Evolutionary conservation across 441 rosid species (phyloP), one percentile per base, ranked within the genome.

Genomic region (Corymbia calophylla): DNA sequence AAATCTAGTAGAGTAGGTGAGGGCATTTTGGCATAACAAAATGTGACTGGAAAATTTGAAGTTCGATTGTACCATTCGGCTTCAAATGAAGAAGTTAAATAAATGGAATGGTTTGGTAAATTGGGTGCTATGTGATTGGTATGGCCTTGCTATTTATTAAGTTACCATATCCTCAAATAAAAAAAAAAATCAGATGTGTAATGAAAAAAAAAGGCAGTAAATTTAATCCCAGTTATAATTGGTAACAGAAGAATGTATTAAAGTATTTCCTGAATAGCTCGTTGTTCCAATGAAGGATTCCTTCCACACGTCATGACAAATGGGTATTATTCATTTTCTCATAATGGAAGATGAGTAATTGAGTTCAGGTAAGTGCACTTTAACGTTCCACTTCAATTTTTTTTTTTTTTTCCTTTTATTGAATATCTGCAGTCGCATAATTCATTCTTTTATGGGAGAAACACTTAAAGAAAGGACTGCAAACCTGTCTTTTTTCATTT

Each of bases 1-100:
- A 6, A 0, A 62, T 62, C 9, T 3, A 0, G 70, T 14, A 4
- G 17, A 15, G 17, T 39, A 39, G 5, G 5, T 6, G 5, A 5
- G 44, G 44, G 44, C 6, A 4, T 5, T 39, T 6, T 5, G 5
- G 5, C 80, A 32, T 68, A 17, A 32, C 47, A 68, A 68, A 32
- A 68, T 68, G 15, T 12, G 47, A 35, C 21, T 0, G 5, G 48
- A 70, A 32, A 39, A 35, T 70, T 70, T 70, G 81, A 70, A 70
- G 47, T 68, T 68, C 32, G 80, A 19, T 68, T 68, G 9, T 44
- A 70, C 23, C 48, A 23, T 70, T 68, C 15, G 0, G 27, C 35
- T 70, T 70, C 81, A 70, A 35, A 70, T 70, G 3, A 70, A 10
- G 44, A 66, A 9, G 19, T 31, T 16, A 66, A 8, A 31, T 11